A percentile compares a stretch with the other conserved stretches of the same genome.
phyloP scores from a whole-genome alignment of 2,329 filamentous ascomycete species.

The Aureobasidium uvarum region DNA sequence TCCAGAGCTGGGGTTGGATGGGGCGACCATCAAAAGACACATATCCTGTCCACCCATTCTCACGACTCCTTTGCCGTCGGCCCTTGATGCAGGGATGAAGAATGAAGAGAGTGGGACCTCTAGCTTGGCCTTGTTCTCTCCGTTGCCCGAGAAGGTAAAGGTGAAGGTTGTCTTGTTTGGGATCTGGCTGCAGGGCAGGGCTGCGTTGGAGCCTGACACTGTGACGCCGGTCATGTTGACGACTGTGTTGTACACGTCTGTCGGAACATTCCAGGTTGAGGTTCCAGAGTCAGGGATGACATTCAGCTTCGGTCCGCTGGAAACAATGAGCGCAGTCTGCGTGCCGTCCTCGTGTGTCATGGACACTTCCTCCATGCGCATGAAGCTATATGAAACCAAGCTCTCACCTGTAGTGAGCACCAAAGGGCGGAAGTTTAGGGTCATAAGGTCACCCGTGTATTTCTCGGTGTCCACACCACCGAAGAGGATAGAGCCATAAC shows the following conservation, averaged over 20 bases:
- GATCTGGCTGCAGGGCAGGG: conserved; percentile 32
- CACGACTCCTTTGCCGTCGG: conserved; percentile 31
- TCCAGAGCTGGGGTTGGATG: conserved; percentile 27
- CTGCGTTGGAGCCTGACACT: conserved; percentile 28
- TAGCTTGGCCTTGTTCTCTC: conserved; percentile 32
- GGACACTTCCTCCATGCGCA: conserved; percentile 30
- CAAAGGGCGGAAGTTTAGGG: conserved; percentile 28
- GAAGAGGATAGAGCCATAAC: conserved; percentile 38
- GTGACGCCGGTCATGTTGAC: conserved; percentile 32
- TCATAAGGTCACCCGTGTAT: conserved; percentile 36
- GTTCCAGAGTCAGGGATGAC: conserved; percentile 39
- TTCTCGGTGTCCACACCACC: conserved; percentile 39
- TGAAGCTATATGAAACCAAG: neutral
- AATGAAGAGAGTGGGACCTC: conserved; percentile 35
- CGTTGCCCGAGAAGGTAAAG: conserved; percentile 33
- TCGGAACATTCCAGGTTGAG: conserved; percentile 34
- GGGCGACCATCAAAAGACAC: neutral
- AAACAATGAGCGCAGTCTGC: conserved; percentile 31
- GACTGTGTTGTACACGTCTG: conserved; percentile 32
- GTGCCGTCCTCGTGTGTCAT: conserved; percentile 31
- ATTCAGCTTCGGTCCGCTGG: conserved; percentile 30
- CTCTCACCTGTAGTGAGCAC: no score
- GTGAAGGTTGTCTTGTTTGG: conserved; percentile 33
- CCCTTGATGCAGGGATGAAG: conserved; percentile 35
- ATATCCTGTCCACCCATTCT: conserved; percentile 29